A percentile compares a stretch with the other conserved stretches of the same genome.
These are phyloP conservation scores for Naganishia kalamii DNA, from an alignment of 768 basidiomycete species.

Conservation along the genomic window DNA sequence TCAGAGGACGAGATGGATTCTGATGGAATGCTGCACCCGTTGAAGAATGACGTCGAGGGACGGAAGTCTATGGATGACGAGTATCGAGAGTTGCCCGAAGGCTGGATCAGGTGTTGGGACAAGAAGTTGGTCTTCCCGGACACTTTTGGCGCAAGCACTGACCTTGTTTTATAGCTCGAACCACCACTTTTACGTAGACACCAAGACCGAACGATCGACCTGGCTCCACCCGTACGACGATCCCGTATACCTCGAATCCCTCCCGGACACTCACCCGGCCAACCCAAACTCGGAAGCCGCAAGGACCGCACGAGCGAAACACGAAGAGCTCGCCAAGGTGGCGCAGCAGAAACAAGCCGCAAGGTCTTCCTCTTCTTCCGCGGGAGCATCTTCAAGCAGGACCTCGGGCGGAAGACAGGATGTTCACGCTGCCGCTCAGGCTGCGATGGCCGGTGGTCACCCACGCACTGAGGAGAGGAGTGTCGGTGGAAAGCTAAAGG, in stretches of 20 bases:
- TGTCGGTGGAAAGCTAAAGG: slow-evolving; percentile 21
- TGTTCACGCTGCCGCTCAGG: slow-evolving; percentile 2
- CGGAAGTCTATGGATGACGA: slow-evolving; percentile 44
- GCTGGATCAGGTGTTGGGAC: slow-evolving; percentile 45
- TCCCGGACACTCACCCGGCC: slow-evolving; percentile 42
- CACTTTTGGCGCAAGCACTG: neutral
- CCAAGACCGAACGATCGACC: slow-evolving; percentile 33
- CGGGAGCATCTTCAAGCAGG: neutral
- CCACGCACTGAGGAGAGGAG: neutral
- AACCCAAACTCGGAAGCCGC: slow-evolving; percentile 40
- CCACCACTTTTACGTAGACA: slow-evolving; percentile 46
- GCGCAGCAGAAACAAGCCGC: slow-evolving; percentile 1
- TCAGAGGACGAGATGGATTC: neutral
- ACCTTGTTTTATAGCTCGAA: slow-evolving; percentile 26
- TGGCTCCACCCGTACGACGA: slow-evolving; percentile 47
- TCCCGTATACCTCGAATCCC: slow-evolving; percentile 34
- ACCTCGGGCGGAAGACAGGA: neutral
- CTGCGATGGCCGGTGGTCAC: neutral
- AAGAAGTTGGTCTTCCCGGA: slow-evolving; percentile 29
- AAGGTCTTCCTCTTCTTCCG: neutral
- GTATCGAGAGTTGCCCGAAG: slow-evolving; percentile 39
- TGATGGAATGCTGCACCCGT: slow-evolving; percentile 4
- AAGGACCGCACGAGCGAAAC: slow-evolving; percentile 10
- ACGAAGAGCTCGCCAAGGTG: slow-evolving; percentile 7
- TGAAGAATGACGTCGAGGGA: slow-evolving; percentile 28